Percentiles rank a stretch among this genome's conserved stretches.
Conservation (phyloP, 2,329 filamentous ascomycete species). For the Aureobasidium sp. region DNA sequence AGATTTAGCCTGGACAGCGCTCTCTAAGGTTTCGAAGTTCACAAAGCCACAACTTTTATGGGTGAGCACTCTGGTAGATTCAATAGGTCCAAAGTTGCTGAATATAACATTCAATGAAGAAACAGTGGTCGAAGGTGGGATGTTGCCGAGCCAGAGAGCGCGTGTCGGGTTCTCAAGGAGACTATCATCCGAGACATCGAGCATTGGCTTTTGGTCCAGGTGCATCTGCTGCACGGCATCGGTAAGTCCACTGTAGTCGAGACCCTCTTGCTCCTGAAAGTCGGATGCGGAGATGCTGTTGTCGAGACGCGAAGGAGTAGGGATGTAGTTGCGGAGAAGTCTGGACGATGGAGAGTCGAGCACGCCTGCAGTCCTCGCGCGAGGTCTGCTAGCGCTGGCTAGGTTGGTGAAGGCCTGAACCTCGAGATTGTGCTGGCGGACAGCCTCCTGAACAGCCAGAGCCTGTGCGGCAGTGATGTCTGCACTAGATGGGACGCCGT, state of each 20-base stretch:
- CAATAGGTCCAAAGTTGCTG: constrained; percentile 81
- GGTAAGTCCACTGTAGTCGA: constrained; percentile 71
- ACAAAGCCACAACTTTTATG: constrained; percentile 99
- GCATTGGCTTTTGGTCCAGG: constrained; percentile 55
- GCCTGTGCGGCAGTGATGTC: constrained; percentile 51
- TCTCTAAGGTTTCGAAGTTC: constrained; percentile 89
- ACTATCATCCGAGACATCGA: constrained; percentile 67
- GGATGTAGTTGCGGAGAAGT: constrained; percentile 63
- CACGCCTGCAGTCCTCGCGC: constrained; percentile 86
- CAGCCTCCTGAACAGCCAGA: constrained; percentile 59
- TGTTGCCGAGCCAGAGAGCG: constrained; percentile 94
- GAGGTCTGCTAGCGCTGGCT: constrained; percentile 71
- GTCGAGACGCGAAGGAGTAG: constrained; percentile 68
- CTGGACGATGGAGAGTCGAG: constrained; percentile 67
- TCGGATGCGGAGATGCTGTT: constrained; percentile 70
- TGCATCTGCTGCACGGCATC: constrained; percentile 78
- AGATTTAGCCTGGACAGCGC: constrained; percentile 80
- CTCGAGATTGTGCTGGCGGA: constrained; percentile 86
- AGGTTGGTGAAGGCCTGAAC: constrained; percentile 89
- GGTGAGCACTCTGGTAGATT: constrained; percentile 86
- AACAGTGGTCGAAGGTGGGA: constrained; percentile 92
- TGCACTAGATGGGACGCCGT: constrained; percentile 53
- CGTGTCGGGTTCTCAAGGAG: constrained; percentile 84
- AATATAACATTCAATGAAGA: constrained; percentile 95
- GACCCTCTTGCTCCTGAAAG: constrained; percentile 64